A percentile compares a stretch with the other conserved stretches of the same genome.
Conservation (phyloP, 768 basidiomycete species). For the Rhizopogon rudus region DNA sequence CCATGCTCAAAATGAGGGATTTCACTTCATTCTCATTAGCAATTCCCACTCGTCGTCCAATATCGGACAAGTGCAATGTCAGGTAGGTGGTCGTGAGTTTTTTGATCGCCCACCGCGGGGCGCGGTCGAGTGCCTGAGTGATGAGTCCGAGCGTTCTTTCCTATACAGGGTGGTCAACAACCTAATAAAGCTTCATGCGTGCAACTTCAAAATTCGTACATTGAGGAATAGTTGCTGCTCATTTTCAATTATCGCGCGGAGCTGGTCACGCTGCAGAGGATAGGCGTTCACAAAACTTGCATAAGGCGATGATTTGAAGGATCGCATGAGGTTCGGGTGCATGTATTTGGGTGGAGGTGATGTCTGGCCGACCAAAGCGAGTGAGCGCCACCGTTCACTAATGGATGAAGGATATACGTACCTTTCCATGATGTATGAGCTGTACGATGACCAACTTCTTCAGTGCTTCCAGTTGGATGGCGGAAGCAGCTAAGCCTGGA, state of each 20-base stretch:
- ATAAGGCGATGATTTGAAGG: conserved; percentile 69
- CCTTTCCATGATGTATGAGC: conserved; percentile 73
- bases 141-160: conserved; percentile 74
- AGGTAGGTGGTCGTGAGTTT: conserved; percentile 82
- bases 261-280: conserved; percentile 44
- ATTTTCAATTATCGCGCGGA: conserved; percentile 48
- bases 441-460: conserved; percentile 83
- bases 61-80: conserved; percentile 69
- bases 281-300: conserved; percentile 58
- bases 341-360: conserved; percentile 71
- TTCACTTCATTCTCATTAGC: conserved; percentile 51
- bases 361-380: conserved; percentile 28
- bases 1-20: conserved; percentile 68
- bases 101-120: conserved; percentile 74
- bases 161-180: conserved; percentile 25
- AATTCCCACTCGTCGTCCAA: conserved; percentile 43
- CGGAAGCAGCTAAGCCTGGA: conserved; percentile 52
- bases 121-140: conserved; percentile 57
- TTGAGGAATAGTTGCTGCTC: conserved; percentile 57
- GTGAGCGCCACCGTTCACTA: not conserved
- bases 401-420: conserved; percentile 17
- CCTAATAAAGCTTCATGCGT: not conserved
- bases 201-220: not conserved
- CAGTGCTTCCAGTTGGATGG: conserved; percentile 79
- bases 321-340: conserved; percentile 46